Evolutionary conservation across 2,329 filamentous ascomycete species (phyloP), one percentile per base, ranked within the genome.

Genomic region (Emericellopsis cladophorae): DNA sequence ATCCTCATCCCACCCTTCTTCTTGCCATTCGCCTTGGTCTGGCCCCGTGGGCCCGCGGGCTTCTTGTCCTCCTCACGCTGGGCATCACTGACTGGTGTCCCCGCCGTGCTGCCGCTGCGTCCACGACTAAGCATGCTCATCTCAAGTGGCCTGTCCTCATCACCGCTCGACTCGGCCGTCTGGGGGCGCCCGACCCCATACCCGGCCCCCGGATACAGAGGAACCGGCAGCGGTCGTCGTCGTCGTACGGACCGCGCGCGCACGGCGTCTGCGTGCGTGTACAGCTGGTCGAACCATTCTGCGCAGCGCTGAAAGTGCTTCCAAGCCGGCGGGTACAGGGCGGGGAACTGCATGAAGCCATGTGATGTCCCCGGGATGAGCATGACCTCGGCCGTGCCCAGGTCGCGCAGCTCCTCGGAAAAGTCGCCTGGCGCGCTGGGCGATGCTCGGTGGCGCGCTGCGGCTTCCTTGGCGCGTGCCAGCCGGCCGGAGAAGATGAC

Each of bases 401-500:
- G 53, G 11, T 65, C 61, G 32, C 72, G 64, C 18, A 61, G 57
- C 31, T 67, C 56, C 11, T 53, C 60, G 31, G 40, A 46, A 4
- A 44, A 43, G 32, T 44, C 46, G 18, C 42, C 35, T 4, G 36
- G n/a, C 8, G 35, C 44, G 16, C 37, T 45, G 26, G 26, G 26
- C 26, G 40, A 46, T n/a, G 49, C 24, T 32, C 38, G 33, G 18
- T 45, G 44, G 16, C 47, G 42, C 3, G 49, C 51, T 6, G 58
- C 64, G 0, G 70, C 70, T 16, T 76, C 73, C 54, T 81, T 94
- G 2, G 88, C 86, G 45, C 89, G 78, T 7, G 88, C 72, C n/a
- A 98, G 61, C 0, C 90, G 70, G 0, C 90, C 92, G 0, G 92
- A 89, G 53, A 98, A 95, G 46, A 98, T 89, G 37, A 95, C 87